Evolutionary conservation across 2,329 filamentous ascomycete species (phyloP).

Genomic region (Pseudofabraea citricarpa): DNA sequence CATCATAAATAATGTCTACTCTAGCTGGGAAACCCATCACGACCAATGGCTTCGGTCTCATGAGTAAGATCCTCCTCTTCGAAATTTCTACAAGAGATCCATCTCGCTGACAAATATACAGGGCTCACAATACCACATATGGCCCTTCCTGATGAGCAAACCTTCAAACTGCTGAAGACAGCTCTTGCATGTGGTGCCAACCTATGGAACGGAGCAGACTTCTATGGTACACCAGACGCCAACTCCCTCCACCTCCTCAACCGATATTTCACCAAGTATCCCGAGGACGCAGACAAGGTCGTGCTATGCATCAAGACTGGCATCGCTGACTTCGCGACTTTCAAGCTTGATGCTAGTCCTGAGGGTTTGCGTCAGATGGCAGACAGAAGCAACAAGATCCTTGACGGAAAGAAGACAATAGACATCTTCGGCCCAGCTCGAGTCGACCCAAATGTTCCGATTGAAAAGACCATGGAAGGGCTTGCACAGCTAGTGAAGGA

Average conservation of each 20-base stretch:
- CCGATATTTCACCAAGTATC: slow-evolving; percentile 57
- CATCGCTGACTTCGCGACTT: slow-evolving; percentile 24
- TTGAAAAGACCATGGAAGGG: slow-evolving; percentile 28
- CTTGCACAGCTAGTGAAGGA: slow-evolving; percentile 30
- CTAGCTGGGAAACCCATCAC: slow-evolving; percentile 39
- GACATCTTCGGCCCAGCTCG: slow-evolving; percentile 49
- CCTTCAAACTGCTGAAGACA: slow-evolving; percentile 50
- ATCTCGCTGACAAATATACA: not conserved
- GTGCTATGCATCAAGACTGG: slow-evolving; percentile 59
- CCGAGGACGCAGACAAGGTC: slow-evolving; percentile 56
- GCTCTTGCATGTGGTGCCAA: slow-evolving; percentile 39
- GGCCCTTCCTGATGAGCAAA: slow-evolving; percentile 35
- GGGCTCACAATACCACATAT: slow-evolving; percentile 20
- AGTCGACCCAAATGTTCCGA: slow-evolving; percentile 36
- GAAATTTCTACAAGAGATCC: not conserved
- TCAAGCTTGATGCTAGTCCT: slow-evolving; percentile 43
- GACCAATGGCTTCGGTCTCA: slow-evolving; percentile 48
- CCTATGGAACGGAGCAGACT: slow-evolving; percentile 58
- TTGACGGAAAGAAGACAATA: slow-evolving; percentile 41
- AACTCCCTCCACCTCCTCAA: slow-evolving; percentile 57
- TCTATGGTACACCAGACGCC: slow-evolving; percentile 55
- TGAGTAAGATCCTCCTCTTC: slow-evolving; percentile 20
- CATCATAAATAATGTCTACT: slow-evolving; percentile 7
- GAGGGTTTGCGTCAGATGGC: slow-evolving; percentile 49
- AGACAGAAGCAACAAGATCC: slow-evolving; percentile 44